Evolutionary conservation across 331 rosid genomes (phyloP), one percentile per base, ranked within the genome.

Genomic region (Rhamnella rubrinervis): DNA sequence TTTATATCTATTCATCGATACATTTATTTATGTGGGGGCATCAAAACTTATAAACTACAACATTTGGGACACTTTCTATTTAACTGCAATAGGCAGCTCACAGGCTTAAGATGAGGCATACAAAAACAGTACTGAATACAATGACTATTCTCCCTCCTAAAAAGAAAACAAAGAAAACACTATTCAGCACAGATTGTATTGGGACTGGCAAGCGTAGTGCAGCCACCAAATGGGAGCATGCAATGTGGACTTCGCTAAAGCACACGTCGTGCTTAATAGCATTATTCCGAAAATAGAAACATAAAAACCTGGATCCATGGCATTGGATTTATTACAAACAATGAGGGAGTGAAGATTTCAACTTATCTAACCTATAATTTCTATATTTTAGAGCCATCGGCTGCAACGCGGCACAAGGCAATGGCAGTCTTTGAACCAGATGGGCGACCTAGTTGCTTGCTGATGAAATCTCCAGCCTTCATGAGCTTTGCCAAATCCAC

Each of bases 401-500:
- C 79, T 2, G 90, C 78, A 67, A 80, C 86, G 41, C 75, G 80
- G 79, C 70, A 71, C 65, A 83, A 75, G 73, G 98, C 93, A 16
- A 85, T 64, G 16, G 96, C 87, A 0, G 88, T 82, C 77, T 92
- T 92, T 8, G 98, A 88, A 56, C 89, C 89, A 13, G 89, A 83
- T 0, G 80, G 82, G 44, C 95, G 91, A 55, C 95, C 81, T 85
- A 87, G 53, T 50, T 92, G 91, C 61, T 78, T 80, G 91, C 85
- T 69, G 84, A 92, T 87, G 86, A 87, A 92, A 61, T 92, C 92
- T 11, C 98, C 98, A 5, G 85, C 89, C 56, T 63, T 67, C 82
- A 92, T 71, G 80, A 92, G 95, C 86, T 84, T 89, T 19, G 70
- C 75, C 62, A 92, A 66, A 81, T 92, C 91, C 68, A 89, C 84